Conservation (phyloP, 768 basidiomycete species). For the Russula ochroleuca region DNA sequence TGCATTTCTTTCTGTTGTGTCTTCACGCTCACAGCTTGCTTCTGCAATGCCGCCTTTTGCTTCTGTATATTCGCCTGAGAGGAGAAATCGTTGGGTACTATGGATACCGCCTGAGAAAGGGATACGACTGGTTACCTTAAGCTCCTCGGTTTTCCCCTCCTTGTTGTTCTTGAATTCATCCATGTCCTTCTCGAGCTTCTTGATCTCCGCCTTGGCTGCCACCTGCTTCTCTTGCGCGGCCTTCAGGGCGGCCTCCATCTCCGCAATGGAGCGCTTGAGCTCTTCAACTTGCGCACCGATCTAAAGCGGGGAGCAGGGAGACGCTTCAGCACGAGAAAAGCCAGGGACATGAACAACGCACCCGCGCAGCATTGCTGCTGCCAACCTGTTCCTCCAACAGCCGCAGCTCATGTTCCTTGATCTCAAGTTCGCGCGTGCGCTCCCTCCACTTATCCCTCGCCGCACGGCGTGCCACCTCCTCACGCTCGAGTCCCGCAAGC, state of each 20-base stretch:
- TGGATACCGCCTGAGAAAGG: too few species aligned
- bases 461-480: conserved; percentile 49
- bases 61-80: conserved; percentile 69
- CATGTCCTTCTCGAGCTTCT: conserved; percentile 94
- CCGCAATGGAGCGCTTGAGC: conserved; percentile 57
- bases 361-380: conserved; percentile 85
- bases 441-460: conserved; percentile 59
- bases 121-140: conserved; percentile 55
- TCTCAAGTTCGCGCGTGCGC: conserved; percentile 66
- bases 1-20: conserved; percentile 86
- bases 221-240: conserved; percentile 72
- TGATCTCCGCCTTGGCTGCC: conserved; percentile 68
- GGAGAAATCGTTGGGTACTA: neutral
- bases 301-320: conserved; percentile 40
- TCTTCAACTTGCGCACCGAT: conserved; percentile 75
- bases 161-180: conserved; percentile 98
- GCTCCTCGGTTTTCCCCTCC: conserved; percentile 90
- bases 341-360: conserved; percentile 40
- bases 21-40: conserved; percentile 78
- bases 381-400: conserved; percentile 80
- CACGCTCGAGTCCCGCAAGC: conserved; percentile 50
- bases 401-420: conserved; percentile 82
- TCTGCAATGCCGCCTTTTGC: conserved; percentile 77
- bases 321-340: neutral
- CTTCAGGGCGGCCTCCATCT: conserved; percentile 55